A percentile compares a stretch with the other conserved stretches of the same genome.
Conservation (phyloP, 768 basidiomycete genomes). For the Suillus spraguei region DNA sequence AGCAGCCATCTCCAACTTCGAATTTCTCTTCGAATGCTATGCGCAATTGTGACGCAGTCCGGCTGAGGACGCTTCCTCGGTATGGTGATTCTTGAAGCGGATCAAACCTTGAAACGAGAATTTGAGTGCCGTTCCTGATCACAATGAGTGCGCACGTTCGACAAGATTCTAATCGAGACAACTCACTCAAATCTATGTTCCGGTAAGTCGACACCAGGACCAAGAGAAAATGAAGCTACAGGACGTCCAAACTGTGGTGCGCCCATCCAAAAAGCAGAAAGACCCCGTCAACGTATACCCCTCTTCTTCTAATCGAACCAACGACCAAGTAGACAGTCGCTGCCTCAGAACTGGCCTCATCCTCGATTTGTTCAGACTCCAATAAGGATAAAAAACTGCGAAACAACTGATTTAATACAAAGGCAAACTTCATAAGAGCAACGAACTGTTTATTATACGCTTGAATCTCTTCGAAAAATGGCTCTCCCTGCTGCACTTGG, state of each 20-base stretch:
- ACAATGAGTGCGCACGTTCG: slow-evolving; percentile 10
- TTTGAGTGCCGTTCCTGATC: slow-evolving; percentile 68
- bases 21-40: slow-evolving; percentile 58
- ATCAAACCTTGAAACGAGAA: slow-evolving; percentile 64
- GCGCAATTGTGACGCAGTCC: slow-evolving; percentile 52
- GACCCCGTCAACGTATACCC: slow-evolving; percentile 72
- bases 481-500: slow-evolving; percentile 38
- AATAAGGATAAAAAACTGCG: slow-evolving; percentile 52
- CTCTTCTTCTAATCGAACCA: slow-evolving; percentile 60
- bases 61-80: slow-evolving; percentile 57
- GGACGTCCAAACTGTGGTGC: slow-evolving; percentile 64
- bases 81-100: slow-evolving; percentile 58
- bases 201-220: slow-evolving; percentile 64
- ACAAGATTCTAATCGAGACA: neutral
- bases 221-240: slow-evolving; percentile 64
- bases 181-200: slow-evolving; percentile 74
- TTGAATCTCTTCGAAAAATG: slow-evolving; percentile 51
- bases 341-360: slow-evolving; percentile 59
- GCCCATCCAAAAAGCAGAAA: slow-evolving; percentile 71
- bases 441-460: slow-evolving; percentile 58
- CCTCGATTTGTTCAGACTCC: slow-evolving; percentile 64
- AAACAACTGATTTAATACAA: slow-evolving; percentile 1
- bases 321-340: slow-evolving; percentile 69
- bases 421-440: neutral
- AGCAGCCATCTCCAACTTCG: slow-evolving; percentile 46